Evolutionary conservation across 1,284 basidiomycete species (phyloP), one percentile per base, ranked within the genome.

Genomic region (Thecaphora thlaspeos): DNA sequence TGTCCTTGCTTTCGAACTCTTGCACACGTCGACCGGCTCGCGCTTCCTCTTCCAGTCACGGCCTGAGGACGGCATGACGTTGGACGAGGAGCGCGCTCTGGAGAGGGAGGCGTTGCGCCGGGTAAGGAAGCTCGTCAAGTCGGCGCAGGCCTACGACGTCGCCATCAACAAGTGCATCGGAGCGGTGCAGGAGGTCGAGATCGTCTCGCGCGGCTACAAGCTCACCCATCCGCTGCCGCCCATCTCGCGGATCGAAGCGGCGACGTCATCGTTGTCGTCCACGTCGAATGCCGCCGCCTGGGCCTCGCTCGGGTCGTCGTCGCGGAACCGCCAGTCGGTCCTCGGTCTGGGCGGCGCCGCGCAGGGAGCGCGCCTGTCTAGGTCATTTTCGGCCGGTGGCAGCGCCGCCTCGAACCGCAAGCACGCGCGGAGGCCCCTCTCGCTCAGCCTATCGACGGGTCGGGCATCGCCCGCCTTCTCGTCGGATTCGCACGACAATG

Each of bases 171-270:
- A 61, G 37, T 62, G 65, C 15, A 63, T 77, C 45, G 60, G 55
- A 12, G 75, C 75, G n/a, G 48, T 77, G 2, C 75, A 77, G 44
- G 75, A 77, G 46, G 70, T 73, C 34, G 75, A 77, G 56, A 52
- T 72, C 2, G 73, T 77, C 18, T 69, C 74, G 19, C 57, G 75
- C 21, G 74, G 74, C 5, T 74, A 66, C 53, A 70, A 64, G 43
- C 50, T 77, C 24, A 68, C 72, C 21, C 63, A 71, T 43, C 75
- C 75, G 8, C 56, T 77, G 10, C 66, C 75, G 2, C 75, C 75
- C 17, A 77, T 77, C 37, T 75, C 75, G 5, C 71, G 75, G 32
- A 70, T 77, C 34, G 75, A 77, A 42, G 61, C 69, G 0, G 43
- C n/a, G n/a, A n/a, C n/a, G n/a, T n/a, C n/a, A n/a, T n/a, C n/a